Evolutionary conservation across 2,329 filamentous ascomycete species (phyloP), one percentile per base, ranked within the genome.

Genomic region (Simplicillium sp.): DNA sequence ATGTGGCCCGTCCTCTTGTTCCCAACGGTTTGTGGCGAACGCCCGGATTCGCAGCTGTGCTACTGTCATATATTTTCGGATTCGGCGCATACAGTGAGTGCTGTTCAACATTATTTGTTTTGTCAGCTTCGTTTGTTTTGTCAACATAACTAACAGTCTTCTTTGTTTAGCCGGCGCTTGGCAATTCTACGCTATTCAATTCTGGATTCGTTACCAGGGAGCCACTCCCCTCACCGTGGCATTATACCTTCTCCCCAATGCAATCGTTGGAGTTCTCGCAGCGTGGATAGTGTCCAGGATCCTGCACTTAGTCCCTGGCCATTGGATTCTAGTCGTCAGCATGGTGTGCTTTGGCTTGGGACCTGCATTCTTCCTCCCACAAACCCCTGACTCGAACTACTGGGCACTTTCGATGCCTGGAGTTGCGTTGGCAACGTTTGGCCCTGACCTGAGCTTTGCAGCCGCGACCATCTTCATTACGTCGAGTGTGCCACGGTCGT

Each of bases 381-480:
- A 70, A 43, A 65, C 55, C 0, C 50, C 64, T 0, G 50, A 48
- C 11, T 65, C 66, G 0, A 57, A 44, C 1, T 70, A 69, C 53
- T 70, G 66, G 63, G 61, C 61, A 1, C 56, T 70, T 3, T 65
- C 63, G 0, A 54, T 70, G 44, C 66, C 66, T 0, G 66, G 65
- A 0, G 58, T 70, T 2, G 59, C 58, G 1, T 51, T 70, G 0
- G 64, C 65, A 0, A 68, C 66, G 0, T 69, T 70, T 36, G 67
- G 67, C 0, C 67, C 67, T 0, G 67, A 70, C 36, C 52, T 70
- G 39, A 62, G 62, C 20, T 70, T 70, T 43, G 66, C 66, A 0
- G 66, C 67, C 0, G 66, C 66, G 1, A 63, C 62, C n/a, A 69
- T 70, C 35, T 69, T 69, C 50, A 68, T 70, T 43, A 70, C 66